phyloP scores from a whole-genome alignment of 2,329 filamentous ascomycete genomes.

The Colletotrichum viniferum region DNA sequence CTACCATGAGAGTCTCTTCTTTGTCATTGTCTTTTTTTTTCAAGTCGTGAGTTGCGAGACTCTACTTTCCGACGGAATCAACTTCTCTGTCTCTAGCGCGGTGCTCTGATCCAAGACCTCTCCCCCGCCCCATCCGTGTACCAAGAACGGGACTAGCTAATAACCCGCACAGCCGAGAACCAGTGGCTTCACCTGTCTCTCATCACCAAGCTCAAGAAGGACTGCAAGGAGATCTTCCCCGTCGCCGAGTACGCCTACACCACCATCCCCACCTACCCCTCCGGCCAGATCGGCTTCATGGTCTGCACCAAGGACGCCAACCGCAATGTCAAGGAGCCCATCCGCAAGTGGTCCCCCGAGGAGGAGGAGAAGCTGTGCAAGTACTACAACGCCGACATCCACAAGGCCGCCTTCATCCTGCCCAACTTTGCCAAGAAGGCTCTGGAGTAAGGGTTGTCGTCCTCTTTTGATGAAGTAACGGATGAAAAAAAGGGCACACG shows the following conservation, averaged over 20 bases:
- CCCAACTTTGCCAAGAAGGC: constrained; percentile 91
- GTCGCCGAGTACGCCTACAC: constrained; percentile 98
- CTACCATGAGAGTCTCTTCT: not conserved
- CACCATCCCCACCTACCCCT: constrained; percentile 98
- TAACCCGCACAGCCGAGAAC: constrained; percentile 82
- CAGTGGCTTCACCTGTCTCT: constrained; percentile 97
- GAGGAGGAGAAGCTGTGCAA: constrained; percentile 92
- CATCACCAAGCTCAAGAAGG: constrained; percentile 94
- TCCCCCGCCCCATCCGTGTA: too few species aligned
- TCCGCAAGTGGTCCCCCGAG: constrained; percentile 80
- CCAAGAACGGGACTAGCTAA: constrained; percentile 15
- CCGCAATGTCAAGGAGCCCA: constrained; percentile 82
- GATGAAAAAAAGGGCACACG: not conserved
- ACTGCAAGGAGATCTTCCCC: constrained; percentile 96
- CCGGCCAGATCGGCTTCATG: constrained; percentile 99
- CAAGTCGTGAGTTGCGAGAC: not conserved
- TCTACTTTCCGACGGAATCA: not conserved
- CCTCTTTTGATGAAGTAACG: not conserved
- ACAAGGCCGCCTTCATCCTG: constrained; percentile 91
- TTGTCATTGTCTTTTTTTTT: not conserved
- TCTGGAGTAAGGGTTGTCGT: constrained; percentile 49
- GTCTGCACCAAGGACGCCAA: constrained; percentile 95
- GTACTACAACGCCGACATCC: constrained; percentile 98
- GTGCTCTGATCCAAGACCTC: not conserved
- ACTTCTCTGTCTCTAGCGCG: not conserved